A percentile compares a stretch with the other conserved stretches of the same genome.
These are phyloP conservation scores for Trapa incisa DNA, from an alignment of 345 rosid species.

Conservation along the genomic window DNA sequence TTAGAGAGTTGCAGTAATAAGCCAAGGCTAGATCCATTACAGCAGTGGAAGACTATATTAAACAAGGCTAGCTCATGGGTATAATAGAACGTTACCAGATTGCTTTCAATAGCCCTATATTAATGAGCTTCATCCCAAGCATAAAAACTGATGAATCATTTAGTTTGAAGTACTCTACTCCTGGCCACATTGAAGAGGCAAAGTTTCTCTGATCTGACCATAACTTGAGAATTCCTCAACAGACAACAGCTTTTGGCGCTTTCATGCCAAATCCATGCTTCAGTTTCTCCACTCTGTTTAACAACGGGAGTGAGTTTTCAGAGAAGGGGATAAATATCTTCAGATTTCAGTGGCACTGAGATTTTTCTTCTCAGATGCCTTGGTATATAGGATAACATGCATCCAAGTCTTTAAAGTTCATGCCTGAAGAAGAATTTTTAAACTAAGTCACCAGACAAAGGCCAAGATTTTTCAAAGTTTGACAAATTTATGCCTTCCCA, in stretches of 20 bases:
- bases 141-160: background rate
- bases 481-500: too few species aligned
- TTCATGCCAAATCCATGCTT: slow-evolving; percentile 91
- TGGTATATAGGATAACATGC: too few species aligned
- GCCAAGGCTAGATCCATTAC: background rate
- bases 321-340: background rate
- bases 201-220: background rate
- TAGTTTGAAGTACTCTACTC: background rate
- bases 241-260: slow-evolving; percentile 19
- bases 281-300: slow-evolving; percentile 61
- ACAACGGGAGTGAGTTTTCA: slow-evolving; percentile 2
- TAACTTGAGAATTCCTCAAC: background rate
- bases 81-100: background rate
- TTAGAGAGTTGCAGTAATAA: too few species aligned
- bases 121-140: background rate
- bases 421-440: too few species aligned
- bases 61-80: background rate
- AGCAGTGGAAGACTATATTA: background rate
- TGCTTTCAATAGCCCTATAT: background rate
- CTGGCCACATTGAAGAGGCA: too few species aligned
- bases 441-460: too few species aligned
- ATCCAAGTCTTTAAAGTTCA: too few species aligned
- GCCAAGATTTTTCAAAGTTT: too few species aligned
- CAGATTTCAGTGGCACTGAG: background rate
- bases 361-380: too few species aligned